Conservation (phyloP, 202 grass and related monocot species). For the Panicum virgatum region DNA sequence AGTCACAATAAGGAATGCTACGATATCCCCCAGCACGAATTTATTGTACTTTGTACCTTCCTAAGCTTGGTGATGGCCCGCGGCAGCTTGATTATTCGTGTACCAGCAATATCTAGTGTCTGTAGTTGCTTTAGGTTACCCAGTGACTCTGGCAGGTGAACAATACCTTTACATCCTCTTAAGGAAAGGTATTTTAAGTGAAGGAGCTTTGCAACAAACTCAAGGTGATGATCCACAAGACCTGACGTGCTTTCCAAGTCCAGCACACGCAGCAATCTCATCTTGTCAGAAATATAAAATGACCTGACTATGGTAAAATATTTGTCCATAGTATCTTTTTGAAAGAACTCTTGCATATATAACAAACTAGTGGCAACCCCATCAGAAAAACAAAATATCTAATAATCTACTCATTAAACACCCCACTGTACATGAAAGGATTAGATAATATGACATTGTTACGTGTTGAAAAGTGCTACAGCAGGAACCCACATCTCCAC, state of each 20-base stretch:
- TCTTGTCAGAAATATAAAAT: constrained; percentile 6
- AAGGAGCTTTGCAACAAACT: background rate
- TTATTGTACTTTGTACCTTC: constrained; percentile 35
- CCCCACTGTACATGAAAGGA: too few relatives aligned
- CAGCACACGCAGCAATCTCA: constrained; percentile 38
- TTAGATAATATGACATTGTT: too few relatives aligned
- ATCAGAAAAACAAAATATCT: too few relatives aligned
- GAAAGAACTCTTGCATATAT: too few relatives aligned
- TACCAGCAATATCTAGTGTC: constrained; percentile 29
- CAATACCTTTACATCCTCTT: background rate
- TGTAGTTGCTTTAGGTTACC: constrained; percentile 9
- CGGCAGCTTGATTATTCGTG: background rate
- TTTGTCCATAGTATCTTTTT: too few relatives aligned
- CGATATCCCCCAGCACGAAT: background rate
- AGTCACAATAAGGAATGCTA: fast-evolving
- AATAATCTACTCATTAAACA: too few relatives aligned
- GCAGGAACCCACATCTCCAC: too few relatives aligned
- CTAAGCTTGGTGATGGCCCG: constrained; percentile 29
- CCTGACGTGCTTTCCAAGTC: constrained; percentile 13
- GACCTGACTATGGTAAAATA: too few relatives aligned
- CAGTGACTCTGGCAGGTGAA: background rate
- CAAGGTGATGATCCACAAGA: constrained; percentile 6
- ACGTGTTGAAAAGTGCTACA: too few relatives aligned
- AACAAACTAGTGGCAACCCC: too few relatives aligned
- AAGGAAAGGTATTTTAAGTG: constrained; percentile 21